Base-by-base conservation (phyloP, 495 filamentous ascomycete species). In the Darksidea phi region DNA sequence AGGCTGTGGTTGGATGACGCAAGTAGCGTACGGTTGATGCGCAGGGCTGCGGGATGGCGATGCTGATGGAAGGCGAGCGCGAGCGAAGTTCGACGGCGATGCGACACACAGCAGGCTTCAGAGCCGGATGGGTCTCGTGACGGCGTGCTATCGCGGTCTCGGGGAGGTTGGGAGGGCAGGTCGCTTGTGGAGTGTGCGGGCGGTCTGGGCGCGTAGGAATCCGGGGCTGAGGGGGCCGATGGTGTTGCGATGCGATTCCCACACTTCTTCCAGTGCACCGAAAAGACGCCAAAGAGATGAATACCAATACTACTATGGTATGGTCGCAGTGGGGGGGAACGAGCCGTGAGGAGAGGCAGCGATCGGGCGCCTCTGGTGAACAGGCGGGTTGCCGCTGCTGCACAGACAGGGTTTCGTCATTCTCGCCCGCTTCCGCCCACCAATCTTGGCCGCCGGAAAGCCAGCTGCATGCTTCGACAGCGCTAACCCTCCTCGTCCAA, bases 81-180 rank as follows among this genome's bases (percentile, higher is more conserved):
- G 26, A 32, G 13, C 5, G 32, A 11, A 2, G 32, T 32, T 26
- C 34, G 34, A 54, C 21, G 37, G 53, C 32, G 38, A 25, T 23
- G 34, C 52, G 38, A 58, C 17, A 32, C 21, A 45, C 43, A 42
- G 55, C 11, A 4, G 52, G 38, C 52, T 21, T 55, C 23, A 8
- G 10, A 13, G 37, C 20, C 11, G n/a, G 18, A 2, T 8, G 23
- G 23, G 24, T 38, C 17, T 25, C 11, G 24, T 46, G 36, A 2
- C 20, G 5, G 23, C 37, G 32, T 45, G 43, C 15, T 10, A 45
- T 42, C 17, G 15, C 42, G 28, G 26, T 21, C 50, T 10, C 28
- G 55, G 46, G 36, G 41, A 43, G 34, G 57, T 51, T 59, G 57
- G 48, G 26, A 38, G 17, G 57, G 47, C 57, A 52, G 47, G 57